Evolutionary conservation across 2,329 filamentous ascomycete species (phyloP).

Genomic region (Neopestalotiopsis sp.): DNA sequence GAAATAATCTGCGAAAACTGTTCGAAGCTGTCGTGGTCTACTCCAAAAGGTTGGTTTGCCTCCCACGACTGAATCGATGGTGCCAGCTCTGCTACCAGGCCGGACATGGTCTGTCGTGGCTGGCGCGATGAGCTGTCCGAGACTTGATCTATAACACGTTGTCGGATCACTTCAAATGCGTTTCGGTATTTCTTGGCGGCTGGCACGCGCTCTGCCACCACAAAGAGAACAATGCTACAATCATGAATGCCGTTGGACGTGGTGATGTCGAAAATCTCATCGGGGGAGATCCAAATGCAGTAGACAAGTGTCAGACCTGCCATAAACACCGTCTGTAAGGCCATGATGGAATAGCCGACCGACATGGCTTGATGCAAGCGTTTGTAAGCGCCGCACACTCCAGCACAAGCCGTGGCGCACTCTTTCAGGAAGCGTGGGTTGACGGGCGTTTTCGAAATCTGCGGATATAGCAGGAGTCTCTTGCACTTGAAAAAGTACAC

Average conservation of each 20-base stretch:
- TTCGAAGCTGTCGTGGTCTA: conserved; percentile 18
- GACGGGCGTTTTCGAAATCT: conserved; percentile 27
- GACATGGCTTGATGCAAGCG: conserved; percentile 34
- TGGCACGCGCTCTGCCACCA: conserved; percentile 35
- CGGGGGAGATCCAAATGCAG: conserved; percentile 34
- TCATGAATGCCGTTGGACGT: conserved; percentile 24
- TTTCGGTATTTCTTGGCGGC: conserved; percentile 36
- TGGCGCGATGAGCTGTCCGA: conserved; percentile 14
- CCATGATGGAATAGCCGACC: conserved; percentile 35
- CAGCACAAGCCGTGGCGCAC: conserved; percentile 26
- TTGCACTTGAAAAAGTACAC: conserved; percentile 29
- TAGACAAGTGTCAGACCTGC: conserved; percentile 35
- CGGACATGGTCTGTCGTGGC: conserved; percentile 10
- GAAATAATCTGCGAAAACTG: conserved; percentile 19
- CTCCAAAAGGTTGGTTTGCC: conserved; percentile 16
- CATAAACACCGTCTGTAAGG: conserved; percentile 36
- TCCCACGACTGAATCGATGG: conserved; percentile 16
- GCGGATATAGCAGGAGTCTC: conserved; percentile 28
- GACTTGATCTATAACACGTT: conserved; percentile 19
- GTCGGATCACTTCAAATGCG: conserved; percentile 29
- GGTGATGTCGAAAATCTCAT: conserved; percentile 32
- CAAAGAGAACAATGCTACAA: conserved; percentile 32
- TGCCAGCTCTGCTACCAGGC: conserved; percentile 11
- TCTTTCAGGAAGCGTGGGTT: conserved; percentile 28
- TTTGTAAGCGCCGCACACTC: conserved; percentile 36